Evolutionary conservation across 192 early-diverging fungal species (phyloP).

Genomic region (Backusella macrospora): DNA sequence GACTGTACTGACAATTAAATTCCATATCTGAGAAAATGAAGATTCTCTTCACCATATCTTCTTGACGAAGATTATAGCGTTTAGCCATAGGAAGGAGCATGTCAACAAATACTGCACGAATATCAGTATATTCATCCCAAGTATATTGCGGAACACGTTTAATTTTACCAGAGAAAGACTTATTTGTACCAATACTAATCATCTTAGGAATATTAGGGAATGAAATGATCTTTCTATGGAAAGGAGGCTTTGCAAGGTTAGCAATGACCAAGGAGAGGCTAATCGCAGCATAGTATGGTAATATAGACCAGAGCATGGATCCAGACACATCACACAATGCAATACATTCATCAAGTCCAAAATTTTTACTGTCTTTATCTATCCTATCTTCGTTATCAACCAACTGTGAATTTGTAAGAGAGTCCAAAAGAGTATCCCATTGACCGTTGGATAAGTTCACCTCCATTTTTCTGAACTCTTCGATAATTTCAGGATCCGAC

Average conservation of each 20-base stretch:
- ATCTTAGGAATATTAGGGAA: constrained; percentile 44
- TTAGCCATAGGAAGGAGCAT: constrained; percentile 43
- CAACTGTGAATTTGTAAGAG: background rate
- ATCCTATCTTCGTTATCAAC: background rate
- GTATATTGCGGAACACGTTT: constrained; percentile 1
- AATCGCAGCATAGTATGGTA: constrained; percentile 47
- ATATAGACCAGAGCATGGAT: constrained; percentile 39
- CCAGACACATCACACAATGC: constrained; percentile 56
- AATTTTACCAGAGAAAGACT: constrained; percentile 41
- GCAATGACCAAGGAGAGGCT: constrained; percentile 46
- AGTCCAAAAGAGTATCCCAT: constrained; percentile 18
- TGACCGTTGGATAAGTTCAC: constrained; percentile 13
- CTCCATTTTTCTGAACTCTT: constrained; percentile 26
- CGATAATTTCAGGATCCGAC: constrained; percentile 23
- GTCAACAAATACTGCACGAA: constrained; percentile 42
- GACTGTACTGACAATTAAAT: constrained; percentile 33
- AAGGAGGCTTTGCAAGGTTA: constrained; percentile 44
- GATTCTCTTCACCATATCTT: constrained; percentile 56
- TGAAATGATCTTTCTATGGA: constrained; percentile 47
- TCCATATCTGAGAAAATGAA: constrained; percentile 60
- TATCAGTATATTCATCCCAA: constrained; percentile 46
- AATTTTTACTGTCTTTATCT: background rate
- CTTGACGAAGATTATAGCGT: constrained; percentile 30
- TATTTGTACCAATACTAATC: constrained; percentile 21
- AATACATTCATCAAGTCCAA: constrained; percentile 40